A percentile compares a stretch with the other conserved stretches of the same genome.
Conservation (phyloP, 2,329 filamentous ascomycete genomes). For the Fusarium metavorans region DNA sequence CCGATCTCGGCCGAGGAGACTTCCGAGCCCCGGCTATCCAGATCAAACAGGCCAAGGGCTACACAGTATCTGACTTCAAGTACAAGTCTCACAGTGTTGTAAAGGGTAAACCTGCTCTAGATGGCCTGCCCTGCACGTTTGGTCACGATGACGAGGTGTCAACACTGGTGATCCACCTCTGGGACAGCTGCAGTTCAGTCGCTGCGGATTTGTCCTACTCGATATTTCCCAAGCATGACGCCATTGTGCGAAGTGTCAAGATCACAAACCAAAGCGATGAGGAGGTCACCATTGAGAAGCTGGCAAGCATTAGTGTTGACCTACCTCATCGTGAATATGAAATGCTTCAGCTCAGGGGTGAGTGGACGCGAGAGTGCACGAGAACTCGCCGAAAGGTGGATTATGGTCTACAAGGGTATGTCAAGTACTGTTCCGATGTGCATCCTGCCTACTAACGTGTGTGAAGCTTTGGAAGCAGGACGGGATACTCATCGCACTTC, state of each 20-base stretch:
- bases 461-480: slow-evolving; percentile 68
- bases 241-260: slow-evolving; percentile 70
- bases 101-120: slow-evolving; percentile 66
- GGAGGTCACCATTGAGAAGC: slow-evolving; percentile 65
- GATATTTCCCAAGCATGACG: slow-evolving; percentile 71
- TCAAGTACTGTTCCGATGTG: not conserved
- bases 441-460: not conserved
- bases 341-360: slow-evolving; percentile 71
- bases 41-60: slow-evolving; percentile 68
- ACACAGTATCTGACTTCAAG: slow-evolving; percentile 68
- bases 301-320: slow-evolving; percentile 72
- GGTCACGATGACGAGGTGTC: slow-evolving; percentile 67
- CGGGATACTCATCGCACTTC: slow-evolving; percentile 72
- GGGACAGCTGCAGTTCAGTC: slow-evolving; percentile 69
- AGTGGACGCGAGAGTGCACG: slow-evolving; percentile 71
- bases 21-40: slow-evolving; percentile 71
- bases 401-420: slow-evolving; percentile 67
- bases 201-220: slow-evolving; percentile 72
- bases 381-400: slow-evolving; percentile 66
- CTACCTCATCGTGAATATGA: slow-evolving; percentile 70
- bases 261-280: slow-evolving; percentile 69
- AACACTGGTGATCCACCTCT: slow-evolving; percentile 68
- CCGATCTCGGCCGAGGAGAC: slow-evolving; percentile 73
- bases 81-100: slow-evolving; percentile 69
- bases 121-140: slow-evolving; percentile 70